phyloP scores from a whole-genome alignment of 257 asterid species.

The Jaltomata sinuosa region DNA sequence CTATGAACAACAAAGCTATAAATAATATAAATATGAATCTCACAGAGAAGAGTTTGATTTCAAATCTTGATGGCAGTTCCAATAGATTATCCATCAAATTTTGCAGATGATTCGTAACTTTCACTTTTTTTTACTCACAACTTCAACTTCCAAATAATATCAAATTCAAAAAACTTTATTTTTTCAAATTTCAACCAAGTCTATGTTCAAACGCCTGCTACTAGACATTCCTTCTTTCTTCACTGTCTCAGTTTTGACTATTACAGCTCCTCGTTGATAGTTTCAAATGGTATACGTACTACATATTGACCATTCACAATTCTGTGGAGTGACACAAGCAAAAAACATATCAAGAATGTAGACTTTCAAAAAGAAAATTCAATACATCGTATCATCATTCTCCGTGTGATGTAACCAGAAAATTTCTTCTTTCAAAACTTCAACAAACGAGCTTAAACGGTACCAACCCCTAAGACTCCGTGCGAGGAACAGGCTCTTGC shows the following conservation, averaged over 20 bases:
- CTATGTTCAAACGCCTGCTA: background rate
- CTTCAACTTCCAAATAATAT: background rate
- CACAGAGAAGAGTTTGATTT: no score
- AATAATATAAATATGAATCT: no score
- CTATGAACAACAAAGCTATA: no score
- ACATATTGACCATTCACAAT: background rate
- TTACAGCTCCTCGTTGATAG: background rate
- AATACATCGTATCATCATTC: no score
- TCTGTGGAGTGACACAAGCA: background rate
- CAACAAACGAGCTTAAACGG: background rate
- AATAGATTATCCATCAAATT: no score
- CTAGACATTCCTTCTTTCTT: background rate
- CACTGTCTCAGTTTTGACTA: background rate
- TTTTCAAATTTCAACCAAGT: background rate
- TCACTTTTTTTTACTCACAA: no score
- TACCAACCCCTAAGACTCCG: background rate
- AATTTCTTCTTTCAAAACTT: background rate
- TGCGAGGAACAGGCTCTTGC: slow-evolving; percentile 21
- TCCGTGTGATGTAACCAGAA: background rate
- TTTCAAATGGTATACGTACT: background rate
- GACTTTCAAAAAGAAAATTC: no score
- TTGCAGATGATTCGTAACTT: no score
- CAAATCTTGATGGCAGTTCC: no score
- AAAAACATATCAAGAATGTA: background rate
- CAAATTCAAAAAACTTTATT: no score